phyloP scores from a whole-genome alignment of 73 alveolate species.

The Paramecium caudatum region DNA sequence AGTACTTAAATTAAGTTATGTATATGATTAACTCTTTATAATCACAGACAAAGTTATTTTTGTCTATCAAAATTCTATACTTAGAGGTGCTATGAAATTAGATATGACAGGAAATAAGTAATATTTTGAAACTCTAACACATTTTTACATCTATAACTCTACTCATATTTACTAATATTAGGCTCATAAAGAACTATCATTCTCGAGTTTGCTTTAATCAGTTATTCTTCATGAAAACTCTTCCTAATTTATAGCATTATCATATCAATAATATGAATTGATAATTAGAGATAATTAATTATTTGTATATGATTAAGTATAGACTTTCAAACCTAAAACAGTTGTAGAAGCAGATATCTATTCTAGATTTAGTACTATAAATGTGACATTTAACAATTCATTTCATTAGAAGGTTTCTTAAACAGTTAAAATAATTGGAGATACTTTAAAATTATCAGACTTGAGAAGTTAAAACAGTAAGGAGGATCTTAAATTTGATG shows the following conservation, averaged over 20 bases:
- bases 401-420: background rate
- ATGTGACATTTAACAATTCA: background rate
- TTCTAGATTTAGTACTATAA: background rate
- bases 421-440: background rate
- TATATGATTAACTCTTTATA: background rate
- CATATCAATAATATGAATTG: background rate
- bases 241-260: background rate
- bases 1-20: background rate
- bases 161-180: background rate
- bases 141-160: background rate
- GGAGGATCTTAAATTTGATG: no score
- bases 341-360: background rate
- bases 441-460: background rate
- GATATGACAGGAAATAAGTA: background rate
- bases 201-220: constrained; percentile 28
- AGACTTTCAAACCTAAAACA: background rate
- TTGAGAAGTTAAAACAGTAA: no score
- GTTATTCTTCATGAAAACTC: background rate
- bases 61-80: background rate
- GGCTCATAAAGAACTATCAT: background rate
- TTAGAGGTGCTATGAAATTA: background rate
- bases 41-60: background rate
- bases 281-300: background rate
- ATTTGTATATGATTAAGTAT: background rate
- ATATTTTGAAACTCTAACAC: background rate